These are phyloP conservation scores for Stachybotrys chlorohalonatus DNA, from an alignment of 2,329 filamentous ascomycete genomes.

Conservation along the genomic window DNA sequence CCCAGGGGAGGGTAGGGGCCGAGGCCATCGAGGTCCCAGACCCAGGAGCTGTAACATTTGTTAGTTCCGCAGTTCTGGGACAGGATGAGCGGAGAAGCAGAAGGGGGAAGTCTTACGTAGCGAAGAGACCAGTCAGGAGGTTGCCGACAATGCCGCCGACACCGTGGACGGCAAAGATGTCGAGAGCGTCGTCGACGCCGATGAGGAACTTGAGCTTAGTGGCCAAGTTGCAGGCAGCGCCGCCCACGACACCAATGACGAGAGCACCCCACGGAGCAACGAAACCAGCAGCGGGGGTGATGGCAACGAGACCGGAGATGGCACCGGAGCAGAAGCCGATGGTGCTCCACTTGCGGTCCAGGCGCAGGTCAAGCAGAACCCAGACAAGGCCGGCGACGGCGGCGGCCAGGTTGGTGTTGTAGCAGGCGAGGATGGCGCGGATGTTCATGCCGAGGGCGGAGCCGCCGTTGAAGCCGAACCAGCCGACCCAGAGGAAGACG, in stretches of 20 bases:
- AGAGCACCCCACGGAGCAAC: slow-evolving; percentile 58
- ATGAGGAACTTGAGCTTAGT: slow-evolving; percentile 74
- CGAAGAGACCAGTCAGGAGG: slow-evolving; percentile 69
- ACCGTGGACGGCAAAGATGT: slow-evolving; percentile 86
- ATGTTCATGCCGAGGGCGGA: slow-evolving; percentile 73
- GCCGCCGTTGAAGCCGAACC: slow-evolving; percentile 95
- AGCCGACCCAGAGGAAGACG: slow-evolving; percentile 80
- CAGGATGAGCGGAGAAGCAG: background rate
- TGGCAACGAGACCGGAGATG: slow-evolving; percentile 80
- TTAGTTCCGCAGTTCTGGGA: slow-evolving; percentile 2
- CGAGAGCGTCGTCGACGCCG: slow-evolving; percentile 77
- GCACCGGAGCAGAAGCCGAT: slow-evolving; percentile 88
- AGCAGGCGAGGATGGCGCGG: slow-evolving; percentile 79
- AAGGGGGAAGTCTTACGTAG: slow-evolving; percentile 39
- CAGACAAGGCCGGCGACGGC: slow-evolving; percentile 74
- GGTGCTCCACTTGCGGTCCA: slow-evolving; percentile 91
- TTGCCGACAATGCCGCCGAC: slow-evolving; percentile 77
- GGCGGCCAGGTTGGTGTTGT: slow-evolving; percentile 82
- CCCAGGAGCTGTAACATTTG: slow-evolving; percentile 44
- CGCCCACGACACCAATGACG: slow-evolving; percentile 50
- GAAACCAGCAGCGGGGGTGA: slow-evolving; percentile 75
- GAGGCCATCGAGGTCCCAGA: slow-evolving; percentile 61
- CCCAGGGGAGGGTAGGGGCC: slow-evolving; percentile 49
- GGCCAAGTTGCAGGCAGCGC: slow-evolving; percentile 69
- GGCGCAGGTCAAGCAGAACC: slow-evolving; percentile 78